Evolutionary conservation across 345 rosid genomes (phyloP).

Genomic region (Diplotaxis tenuifolia): DNA sequence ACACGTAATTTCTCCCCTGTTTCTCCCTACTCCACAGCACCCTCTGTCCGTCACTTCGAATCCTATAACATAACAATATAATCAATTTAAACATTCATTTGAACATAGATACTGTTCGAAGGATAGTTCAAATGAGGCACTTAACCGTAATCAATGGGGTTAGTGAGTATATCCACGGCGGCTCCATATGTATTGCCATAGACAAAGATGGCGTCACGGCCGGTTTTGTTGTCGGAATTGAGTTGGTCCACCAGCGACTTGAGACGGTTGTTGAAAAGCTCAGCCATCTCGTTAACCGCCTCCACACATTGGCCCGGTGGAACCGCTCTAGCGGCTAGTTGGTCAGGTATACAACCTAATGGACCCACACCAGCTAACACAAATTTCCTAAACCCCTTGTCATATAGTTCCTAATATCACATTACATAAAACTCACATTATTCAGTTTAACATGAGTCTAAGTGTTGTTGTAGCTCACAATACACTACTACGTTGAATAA

Average conservation of each 20-base stretch:
- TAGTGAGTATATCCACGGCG: conserved; percentile 43
- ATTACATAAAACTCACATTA: not conserved
- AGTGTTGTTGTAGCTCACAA: not conserved
- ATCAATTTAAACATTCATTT: not conserved
- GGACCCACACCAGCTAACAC: conserved; percentile 59
- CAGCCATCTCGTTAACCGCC: conserved; percentile 47
- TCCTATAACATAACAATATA: conserved; percentile 27
- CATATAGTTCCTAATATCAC: conserved; percentile 42
- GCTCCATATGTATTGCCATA: conserved; percentile 51
- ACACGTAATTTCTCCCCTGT: conserved; percentile 63
- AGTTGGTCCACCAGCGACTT: conserved; percentile 51
- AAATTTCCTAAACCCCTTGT: conserved; percentile 65
- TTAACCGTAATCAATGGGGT: conserved; percentile 35
- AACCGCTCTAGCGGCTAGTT: conserved; percentile 42
- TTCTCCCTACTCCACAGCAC: conserved; percentile 70
- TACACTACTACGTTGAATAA: not conserved
- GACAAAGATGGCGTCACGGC: conserved; percentile 40
- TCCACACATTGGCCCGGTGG: conserved; percentile 45
- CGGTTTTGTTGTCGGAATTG: conserved; percentile 29
- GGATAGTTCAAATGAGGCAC: not conserved
- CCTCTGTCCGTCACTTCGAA: conserved; percentile 53
- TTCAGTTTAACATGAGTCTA: not conserved
- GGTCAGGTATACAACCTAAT: conserved; percentile 65
- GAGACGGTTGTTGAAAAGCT: conserved; percentile 46
- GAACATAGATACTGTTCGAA: not conserved